These are phyloP conservation scores for Mycena latifolia DNA, from an alignment of 768 basidiomycete species.

Conservation along the genomic window DNA sequence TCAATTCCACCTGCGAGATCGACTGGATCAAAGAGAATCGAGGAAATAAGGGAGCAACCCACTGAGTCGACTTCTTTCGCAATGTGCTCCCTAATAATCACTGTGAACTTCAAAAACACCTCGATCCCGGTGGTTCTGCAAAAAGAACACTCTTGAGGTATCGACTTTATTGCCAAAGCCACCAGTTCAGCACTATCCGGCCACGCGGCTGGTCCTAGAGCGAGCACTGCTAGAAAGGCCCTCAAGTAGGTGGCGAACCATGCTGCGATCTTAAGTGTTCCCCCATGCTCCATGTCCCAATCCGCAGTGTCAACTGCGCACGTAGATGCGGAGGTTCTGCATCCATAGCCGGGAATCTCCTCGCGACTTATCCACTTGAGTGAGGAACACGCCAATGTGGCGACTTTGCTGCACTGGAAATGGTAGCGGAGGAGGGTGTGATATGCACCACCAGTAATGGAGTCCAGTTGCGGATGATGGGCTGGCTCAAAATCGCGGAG, in stretches of 20 bases:
- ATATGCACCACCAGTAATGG: not conserved
- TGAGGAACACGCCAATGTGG: not conserved
- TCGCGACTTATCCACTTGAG: not conserved
- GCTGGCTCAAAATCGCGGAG: not conserved
- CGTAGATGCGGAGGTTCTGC: too few species aligned
- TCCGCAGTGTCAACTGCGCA: too few species aligned
- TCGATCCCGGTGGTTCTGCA: not conserved
- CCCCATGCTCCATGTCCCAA: too few species aligned
- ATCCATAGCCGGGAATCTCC: not conserved
- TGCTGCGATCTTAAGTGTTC: not conserved
- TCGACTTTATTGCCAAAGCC: not conserved
- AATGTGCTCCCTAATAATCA: not conserved
- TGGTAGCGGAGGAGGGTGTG: conserved; percentile 7
- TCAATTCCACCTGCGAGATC: not conserved
- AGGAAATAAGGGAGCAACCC: too few species aligned
- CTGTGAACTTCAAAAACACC: not conserved
- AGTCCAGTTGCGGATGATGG: not conserved
- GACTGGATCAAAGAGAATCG: too few species aligned
- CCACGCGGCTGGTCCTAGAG: not conserved
- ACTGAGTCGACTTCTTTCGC: not conserved
- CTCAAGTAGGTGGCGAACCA: not conserved
- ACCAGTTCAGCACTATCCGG: not conserved
- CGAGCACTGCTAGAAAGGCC: not conserved
- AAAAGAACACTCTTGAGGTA: not conserved
- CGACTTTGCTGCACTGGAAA: not conserved